phyloP scores from a whole-genome alignment of 257 asterid species.

The Sherardia arvensis region DNA sequence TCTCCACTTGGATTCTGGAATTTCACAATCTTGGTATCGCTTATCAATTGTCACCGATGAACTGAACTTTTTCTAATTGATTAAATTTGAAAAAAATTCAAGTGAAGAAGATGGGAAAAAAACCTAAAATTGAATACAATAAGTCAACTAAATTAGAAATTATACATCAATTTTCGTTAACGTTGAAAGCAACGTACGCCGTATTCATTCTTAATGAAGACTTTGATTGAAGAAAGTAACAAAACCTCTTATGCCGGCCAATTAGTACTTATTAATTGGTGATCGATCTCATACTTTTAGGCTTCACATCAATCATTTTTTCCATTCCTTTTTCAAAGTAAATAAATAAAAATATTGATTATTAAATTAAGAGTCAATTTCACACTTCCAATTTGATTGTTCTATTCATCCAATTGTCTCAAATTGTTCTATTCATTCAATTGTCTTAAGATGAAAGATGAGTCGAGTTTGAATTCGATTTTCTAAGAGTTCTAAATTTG shows the following conservation, averaged over 20 bases:
- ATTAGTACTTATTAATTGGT: background rate
- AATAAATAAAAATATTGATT: too few species aligned
- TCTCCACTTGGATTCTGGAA: too few species aligned
- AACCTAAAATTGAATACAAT: background rate
- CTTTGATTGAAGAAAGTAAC: background rate
- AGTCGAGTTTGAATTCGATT: too few species aligned
- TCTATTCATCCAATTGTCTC: too few species aligned
- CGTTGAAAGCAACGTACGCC: background rate
- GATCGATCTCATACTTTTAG: background rate
- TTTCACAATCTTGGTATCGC: too few species aligned
- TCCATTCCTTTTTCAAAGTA: too few species aligned
- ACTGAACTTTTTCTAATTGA: background rate
- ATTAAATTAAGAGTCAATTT: too few species aligned
- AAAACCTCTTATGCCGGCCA: background rate
- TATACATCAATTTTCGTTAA: background rate
- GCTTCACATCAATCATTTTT: background rate
- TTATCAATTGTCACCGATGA: too few species aligned
- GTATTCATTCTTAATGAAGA: background rate
- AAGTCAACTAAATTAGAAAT: background rate
- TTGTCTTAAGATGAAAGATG: too few species aligned
- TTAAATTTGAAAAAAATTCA: background rate
- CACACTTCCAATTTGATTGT: too few species aligned
- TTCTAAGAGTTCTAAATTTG: too few species aligned
- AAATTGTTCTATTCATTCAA: too few species aligned
- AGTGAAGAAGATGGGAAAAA: background rate